Percentiles rank a stretch among this genome's conserved stretches.
These are phyloP conservation scores for Powellomyces hirtus DNA, from an alignment of 192 early-diverging fungal species.

Conservation along the genomic window DNA sequence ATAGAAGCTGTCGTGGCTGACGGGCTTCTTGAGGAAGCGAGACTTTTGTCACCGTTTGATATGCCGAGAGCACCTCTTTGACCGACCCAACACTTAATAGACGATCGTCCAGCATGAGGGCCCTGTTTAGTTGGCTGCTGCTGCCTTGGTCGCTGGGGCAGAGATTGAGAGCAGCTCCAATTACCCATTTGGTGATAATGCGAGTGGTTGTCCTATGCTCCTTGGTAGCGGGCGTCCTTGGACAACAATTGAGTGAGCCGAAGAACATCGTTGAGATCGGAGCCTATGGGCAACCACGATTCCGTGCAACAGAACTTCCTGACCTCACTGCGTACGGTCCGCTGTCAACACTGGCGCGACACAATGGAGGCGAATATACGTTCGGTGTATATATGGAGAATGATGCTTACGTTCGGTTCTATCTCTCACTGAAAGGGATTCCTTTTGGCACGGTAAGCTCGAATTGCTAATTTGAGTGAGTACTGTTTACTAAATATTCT, in stretches of 20 bases:
- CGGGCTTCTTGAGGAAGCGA: too few relatives aligned
- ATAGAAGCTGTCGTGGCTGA: too few relatives aligned
- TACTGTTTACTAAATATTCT: background rate
- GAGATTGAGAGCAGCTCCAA: too few relatives aligned
- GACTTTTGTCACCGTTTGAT: too few relatives aligned
- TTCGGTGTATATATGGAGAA: conserved; percentile 3
- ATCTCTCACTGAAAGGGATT: background rate
- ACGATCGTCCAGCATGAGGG: too few relatives aligned
- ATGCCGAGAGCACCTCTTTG: too few relatives aligned
- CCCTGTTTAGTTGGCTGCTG: too few relatives aligned
- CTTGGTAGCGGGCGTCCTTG: background rate
- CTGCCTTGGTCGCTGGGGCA: too few relatives aligned
- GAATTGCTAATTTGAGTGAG: background rate
- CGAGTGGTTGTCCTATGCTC: background rate
- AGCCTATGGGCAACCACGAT: background rate
- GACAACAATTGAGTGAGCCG: too few relatives aligned
- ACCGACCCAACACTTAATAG: too few relatives aligned
- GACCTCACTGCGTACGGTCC: background rate
- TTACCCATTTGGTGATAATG: too few relatives aligned
- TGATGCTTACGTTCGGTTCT: background rate
- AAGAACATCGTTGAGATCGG: background rate
- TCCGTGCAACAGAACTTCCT: conserved; percentile 3
- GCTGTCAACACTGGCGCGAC: background rate
- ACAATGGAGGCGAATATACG: background rate
- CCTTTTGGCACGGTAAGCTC: background rate